Evolutionary conservation across 2,329 filamentous ascomycete genomes (phyloP).

Genomic region (Fragosphaeria purpurea): DNA sequence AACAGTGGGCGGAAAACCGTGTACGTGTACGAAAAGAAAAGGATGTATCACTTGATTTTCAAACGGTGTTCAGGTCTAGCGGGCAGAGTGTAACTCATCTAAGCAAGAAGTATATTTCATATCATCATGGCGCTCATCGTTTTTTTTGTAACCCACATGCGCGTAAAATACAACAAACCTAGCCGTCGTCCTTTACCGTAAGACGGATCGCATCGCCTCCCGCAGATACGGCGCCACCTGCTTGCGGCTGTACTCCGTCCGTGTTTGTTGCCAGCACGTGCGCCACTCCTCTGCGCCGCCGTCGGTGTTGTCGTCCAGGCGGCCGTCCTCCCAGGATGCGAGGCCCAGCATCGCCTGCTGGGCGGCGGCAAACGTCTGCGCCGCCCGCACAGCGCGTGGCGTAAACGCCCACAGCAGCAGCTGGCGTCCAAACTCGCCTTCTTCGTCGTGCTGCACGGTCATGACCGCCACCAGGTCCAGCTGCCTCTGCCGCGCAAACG

Average conservation of each 20-base stretch:
- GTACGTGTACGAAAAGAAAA: no score
- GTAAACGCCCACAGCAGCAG: conserved; percentile 56
- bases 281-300: conserved; percentile 34
- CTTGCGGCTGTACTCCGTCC: conserved; percentile 52
- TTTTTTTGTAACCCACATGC: no score
- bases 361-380: conserved; percentile 41
- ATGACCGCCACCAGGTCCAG: conserved; percentile 59
- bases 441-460: conserved; percentile 49
- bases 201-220: conserved; percentile 35
- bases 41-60: no score
- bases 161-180: no score
- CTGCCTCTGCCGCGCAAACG: conserved; percentile 44
- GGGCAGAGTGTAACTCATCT: no score
- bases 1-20: no score
- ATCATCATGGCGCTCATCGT: no score
- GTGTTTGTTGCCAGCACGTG: conserved; percentile 57
- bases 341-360: conserved; percentile 44
- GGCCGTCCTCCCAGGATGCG: conserved; percentile 40
- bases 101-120: no score
- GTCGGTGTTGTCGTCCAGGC: conserved; percentile 29
- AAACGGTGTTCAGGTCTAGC: no score
- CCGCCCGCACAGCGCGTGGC: conserved; percentile 36
- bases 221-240: conserved; percentile 59
- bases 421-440: conserved; percentile 49
- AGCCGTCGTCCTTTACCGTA: conserved; percentile 8